Base-by-base conservation (phyloP, 140 eudicot genomes). In the Stevia rebaudiana region DNA sequence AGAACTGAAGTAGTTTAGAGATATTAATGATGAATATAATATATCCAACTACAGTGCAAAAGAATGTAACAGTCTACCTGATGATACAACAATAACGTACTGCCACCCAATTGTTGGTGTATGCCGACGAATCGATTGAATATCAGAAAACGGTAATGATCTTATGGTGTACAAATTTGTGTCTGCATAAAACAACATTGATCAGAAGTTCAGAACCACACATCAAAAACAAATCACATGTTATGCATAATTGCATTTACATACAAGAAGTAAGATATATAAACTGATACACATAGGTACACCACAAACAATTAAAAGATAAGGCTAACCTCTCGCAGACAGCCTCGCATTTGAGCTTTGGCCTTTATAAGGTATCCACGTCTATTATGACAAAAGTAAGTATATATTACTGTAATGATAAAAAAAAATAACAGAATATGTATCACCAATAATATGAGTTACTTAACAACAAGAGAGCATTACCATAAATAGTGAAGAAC, bases 51-150 rank as follows among this genome's bases (percentile, higher is more conserved):
- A 57, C 4, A 19, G 49, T 60, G 31, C 68, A 61, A 72, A 75
- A 33, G 58, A 23, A 47, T 52, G 48, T 13, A 36, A 56, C 23
- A n/a, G 15, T 53, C 62, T 74, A 92, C 98, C 98, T 73, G 96
- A 85, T 57, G 98, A 85, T 70, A 92, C 96, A 37, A 92, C 83
- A 25, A 92, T 88, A 15, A 88, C 68, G 62, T 85, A 92, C 63
- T 88, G 96, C 98, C 98, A 92, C 25, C 98, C 98, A 74, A 92
- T 81, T 53, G 98, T 77, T 63, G 98, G 98, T 70, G 82, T 79
- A 72, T 92, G 98, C 72, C 95, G 77, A 15, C 90, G 87, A 62
- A 92, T 80, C 9, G 98, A 92, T 62, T 89, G 83, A 31, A 92
- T 71, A 30, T 92, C 96, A 8, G 96, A 73, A 71, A 92, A 83